These are phyloP conservation scores for Jackrogersella minutella DNA, from an alignment of 495 filamentous ascomycete genomes.

Conservation along the genomic window DNA sequence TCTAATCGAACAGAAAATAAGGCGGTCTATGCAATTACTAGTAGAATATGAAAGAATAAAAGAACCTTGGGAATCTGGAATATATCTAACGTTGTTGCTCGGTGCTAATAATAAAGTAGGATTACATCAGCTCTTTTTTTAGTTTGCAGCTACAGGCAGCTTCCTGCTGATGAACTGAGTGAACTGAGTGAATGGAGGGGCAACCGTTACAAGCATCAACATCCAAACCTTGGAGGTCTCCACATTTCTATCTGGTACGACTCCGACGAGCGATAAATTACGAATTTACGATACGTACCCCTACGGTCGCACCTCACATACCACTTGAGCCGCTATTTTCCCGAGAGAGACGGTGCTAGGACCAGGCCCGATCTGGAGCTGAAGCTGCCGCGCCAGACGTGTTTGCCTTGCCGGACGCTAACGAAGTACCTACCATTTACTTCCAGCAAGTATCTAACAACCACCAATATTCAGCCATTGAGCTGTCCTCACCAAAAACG, in stretches of 20 bases:
- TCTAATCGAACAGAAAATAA: not conserved
- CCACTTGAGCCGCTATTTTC: slow-evolving; percentile 13
- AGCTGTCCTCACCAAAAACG: slow-evolving; percentile 16
- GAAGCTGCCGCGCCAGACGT: slow-evolving; percentile 50
- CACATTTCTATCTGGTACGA: no score
- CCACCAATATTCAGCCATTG: slow-evolving; percentile 35
- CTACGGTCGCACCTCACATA: not conserved
- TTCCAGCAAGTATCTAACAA: slow-evolving; percentile 1
- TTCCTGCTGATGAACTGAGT: slow-evolving; percentile 31
- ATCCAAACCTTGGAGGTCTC: no score
- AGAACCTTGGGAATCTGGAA: no score
- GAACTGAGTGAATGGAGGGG: slow-evolving; percentile 34
- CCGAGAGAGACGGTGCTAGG: slow-evolving; percentile 2
- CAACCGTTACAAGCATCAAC: slow-evolving; percentile 1
- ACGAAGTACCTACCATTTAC: slow-evolving; percentile 1
- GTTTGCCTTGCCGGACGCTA: slow-evolving; percentile 47
- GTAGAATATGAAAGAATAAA: slow-evolving; percentile 31
- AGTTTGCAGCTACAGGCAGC: slow-evolving; percentile 22
- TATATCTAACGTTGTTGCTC: not conserved
- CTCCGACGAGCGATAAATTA: no score
- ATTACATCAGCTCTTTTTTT: slow-evolving; percentile 28
- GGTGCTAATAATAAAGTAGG: not conserved
- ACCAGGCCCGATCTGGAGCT: slow-evolving; percentile 20
- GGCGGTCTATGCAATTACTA: not conserved
- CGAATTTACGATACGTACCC: no score